Evolutionary conservation across 1,139 yeast genomes (phyloP), one percentile per base, ranked within the genome.

Genomic region (Sugiyamaella neomexicana): DNA sequence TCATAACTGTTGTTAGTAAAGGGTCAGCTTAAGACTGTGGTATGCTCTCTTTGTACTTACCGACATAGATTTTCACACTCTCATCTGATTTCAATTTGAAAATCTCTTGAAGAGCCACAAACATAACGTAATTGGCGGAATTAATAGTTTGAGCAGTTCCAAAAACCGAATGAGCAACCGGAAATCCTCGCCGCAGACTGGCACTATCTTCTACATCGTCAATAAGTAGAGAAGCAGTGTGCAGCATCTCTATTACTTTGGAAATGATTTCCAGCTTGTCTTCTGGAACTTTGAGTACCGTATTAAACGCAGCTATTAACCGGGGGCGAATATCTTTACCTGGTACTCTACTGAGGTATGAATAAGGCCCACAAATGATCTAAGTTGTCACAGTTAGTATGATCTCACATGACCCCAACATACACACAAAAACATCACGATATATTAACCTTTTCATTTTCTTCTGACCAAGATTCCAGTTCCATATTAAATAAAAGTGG

Each of bases 181-280:
- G 87, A 20, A 74, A 70, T 0, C 97, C 97, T 34, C 98, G 72
- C 59, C 98, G 75, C 46, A 80, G 72, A 31, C 71, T 72, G 0
- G 95, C 86, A 46, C 72, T 75, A 67, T 90, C 98, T 66, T 90
- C 98, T 31, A 90, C 87, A 65, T 90, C 97, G 68, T 90, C 97
- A 31, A 90, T 81, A 53, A 85, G 69, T 55, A 86, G 68, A 8
- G 89, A 83, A 0, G 90, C 80, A 8, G 81, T 79, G 66, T 86
- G 95, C 42, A 86, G 72, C 55, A 79, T 77, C 55, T 79, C 81
- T 15, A 85, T 77, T 34, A 82, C 72, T 6, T 70, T 65, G 39
- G 77, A 70, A 12, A 83, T 72, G 31, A 69, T 64, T 0, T 51
- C 62, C 10, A 81, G 60, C 20, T 68, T 64, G 1, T 59, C 67